Evolutionary conservation across 208 protist species (phyloP).

Genomic region (Leishmania lainsoni): DNA sequence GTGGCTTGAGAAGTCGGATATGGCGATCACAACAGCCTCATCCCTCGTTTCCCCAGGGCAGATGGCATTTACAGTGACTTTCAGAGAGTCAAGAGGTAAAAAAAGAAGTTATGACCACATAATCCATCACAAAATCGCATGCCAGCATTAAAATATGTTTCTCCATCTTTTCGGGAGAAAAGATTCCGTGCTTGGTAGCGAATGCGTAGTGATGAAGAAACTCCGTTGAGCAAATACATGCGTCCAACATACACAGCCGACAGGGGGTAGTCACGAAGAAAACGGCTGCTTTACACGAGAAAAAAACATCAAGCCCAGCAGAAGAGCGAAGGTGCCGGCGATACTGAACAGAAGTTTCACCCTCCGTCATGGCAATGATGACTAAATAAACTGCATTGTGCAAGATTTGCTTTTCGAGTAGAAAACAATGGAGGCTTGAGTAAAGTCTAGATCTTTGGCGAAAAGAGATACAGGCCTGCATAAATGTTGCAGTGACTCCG

Average conservation of each 20-base stretch:
- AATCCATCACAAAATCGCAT: constrained; percentile 47
- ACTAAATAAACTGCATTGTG: background rate
- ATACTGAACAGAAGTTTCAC: background rate
- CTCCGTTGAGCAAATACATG: background rate
- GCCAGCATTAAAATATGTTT: constrained; percentile 47
- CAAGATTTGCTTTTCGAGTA: background rate
- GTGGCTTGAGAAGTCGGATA: constrained; percentile 39
- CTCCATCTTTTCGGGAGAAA: constrained; percentile 12
- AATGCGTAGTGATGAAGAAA: background rate
- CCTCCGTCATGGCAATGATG: background rate
- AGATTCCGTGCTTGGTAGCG: background rate
- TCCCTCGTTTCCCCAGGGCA: constrained; percentile 37
- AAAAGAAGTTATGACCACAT: constrained; percentile 50
- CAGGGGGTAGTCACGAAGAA: background rate
- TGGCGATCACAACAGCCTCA: constrained; percentile 28
- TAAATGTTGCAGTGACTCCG: background rate
- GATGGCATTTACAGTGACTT: constrained; percentile 33
- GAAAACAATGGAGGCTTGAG: background rate
- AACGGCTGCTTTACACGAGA: background rate
- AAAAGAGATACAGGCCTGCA: background rate
- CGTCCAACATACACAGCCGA: background rate
- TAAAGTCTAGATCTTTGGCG: background rate
- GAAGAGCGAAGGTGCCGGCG: background rate
- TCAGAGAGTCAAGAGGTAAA: constrained; percentile 35
- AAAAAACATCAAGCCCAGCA: background rate